Conservation (phyloP, 1,139 yeast species). For the Sugiyamaella neomexicana region DNA sequence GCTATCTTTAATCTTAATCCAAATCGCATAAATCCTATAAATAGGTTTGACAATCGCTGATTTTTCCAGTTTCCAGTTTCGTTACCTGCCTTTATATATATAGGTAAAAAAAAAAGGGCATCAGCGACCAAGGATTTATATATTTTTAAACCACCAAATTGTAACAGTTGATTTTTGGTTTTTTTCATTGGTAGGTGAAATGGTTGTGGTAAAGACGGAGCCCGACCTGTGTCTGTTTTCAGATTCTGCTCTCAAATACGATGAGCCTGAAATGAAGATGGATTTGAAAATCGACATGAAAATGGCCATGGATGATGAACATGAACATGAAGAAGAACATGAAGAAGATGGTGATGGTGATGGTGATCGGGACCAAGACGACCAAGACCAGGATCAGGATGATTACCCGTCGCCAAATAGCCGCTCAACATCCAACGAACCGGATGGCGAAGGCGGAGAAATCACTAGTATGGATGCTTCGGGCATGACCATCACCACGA, state of each 20-base stretch:
- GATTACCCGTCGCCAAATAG: not conserved
- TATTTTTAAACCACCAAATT: too few species aligned
- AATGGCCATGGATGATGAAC: conserved; percentile 1
- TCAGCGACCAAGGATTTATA: too few species aligned
- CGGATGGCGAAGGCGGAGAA: not conserved
- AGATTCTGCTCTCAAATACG: not conserved
- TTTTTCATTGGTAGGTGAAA: not conserved
- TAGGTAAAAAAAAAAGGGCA: too few species aligned
- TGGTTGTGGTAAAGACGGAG: conserved; percentile 7
- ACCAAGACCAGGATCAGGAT: not conserved
- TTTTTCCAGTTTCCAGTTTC: conserved; percentile 9
- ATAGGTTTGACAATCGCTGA: conserved; percentile 12
- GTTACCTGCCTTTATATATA: not conserved
- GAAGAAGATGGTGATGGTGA: not conserved
- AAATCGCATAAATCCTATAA: conserved; percentile 13
- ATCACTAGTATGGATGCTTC: conserved; percentile 7
- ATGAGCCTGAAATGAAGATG: not conserved
- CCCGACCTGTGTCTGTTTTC: not conserved
- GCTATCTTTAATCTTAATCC: not conserved
- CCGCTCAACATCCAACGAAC: not conserved
- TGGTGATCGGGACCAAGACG: conserved; percentile 1
- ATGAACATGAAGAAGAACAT: too few species aligned
- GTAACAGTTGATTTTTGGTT: too few species aligned
- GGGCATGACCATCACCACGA: conserved; percentile 19
- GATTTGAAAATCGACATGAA: conserved; percentile 3